These are phyloP conservation scores for Gossypium gossypioides DNA, from an alignment of 441 rosid species.

Conservation along the genomic window DNA sequence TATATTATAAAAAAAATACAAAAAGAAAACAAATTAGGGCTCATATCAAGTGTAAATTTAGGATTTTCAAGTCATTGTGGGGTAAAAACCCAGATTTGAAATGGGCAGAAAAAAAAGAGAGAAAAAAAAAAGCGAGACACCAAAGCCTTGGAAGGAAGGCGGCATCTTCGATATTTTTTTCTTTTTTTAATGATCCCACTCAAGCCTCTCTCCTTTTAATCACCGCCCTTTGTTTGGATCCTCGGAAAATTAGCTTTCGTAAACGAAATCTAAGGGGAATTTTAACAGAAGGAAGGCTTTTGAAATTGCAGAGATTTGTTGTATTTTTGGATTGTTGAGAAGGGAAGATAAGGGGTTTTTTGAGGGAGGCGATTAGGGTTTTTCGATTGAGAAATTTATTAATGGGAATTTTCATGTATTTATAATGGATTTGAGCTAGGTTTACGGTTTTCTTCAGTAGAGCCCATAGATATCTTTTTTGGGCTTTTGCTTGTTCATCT, in stretches of 20 bases:
- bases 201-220: neutral
- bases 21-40: constrained; percentile 15
- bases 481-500: neutral
- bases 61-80: constrained; percentile 25
- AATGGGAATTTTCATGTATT: neutral
- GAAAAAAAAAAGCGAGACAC: constrained; percentile 12
- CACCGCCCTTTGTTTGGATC: neutral
- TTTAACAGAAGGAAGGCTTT: neutral
- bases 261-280: neutral
- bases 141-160: constrained; percentile 17
- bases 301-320: neutral
- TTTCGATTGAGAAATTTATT: too few relatives aligned
- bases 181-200: neutral
- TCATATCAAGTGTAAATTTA: constrained; percentile 52
- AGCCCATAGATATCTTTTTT: neutral
- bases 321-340: neutral
- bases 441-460: neutral
- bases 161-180: constrained; percentile 7
- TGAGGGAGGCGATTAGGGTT: constrained; percentile 4
- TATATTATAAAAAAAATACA: neutral
- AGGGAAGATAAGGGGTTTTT: neutral
- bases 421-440: neutral
- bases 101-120: neutral
- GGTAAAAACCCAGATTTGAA: constrained; percentile 18
- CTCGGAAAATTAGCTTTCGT: neutral